Percentiles rank a stretch among this genome's conserved stretches.
phyloP scores from a whole-genome alignment of 257 asterid genomes.

The Hygrophila difformis region DNA sequence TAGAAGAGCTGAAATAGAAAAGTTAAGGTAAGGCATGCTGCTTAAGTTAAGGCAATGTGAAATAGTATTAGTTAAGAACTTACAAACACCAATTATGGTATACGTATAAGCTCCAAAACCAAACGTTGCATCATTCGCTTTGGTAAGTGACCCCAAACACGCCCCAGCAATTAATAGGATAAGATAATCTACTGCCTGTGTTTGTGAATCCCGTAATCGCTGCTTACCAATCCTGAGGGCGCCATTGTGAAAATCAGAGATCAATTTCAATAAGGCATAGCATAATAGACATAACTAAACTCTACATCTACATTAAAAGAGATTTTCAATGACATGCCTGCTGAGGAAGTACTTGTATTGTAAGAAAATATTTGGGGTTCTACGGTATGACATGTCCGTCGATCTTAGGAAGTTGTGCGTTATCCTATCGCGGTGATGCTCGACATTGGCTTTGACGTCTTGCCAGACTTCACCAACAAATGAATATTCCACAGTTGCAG shows the following conservation, averaged over 20 bases:
- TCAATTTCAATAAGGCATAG: too few species aligned
- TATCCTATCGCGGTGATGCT: conserved; percentile 56
- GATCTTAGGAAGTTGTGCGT: conserved; percentile 42
- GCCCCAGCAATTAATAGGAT: conserved; percentile 80
- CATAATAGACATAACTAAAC: too few species aligned
- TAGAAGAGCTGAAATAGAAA: conserved; percentile 56
- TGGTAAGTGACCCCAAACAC: conserved; percentile 86
- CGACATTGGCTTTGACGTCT: conserved; percentile 58
- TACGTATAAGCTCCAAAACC: conserved; percentile 79
- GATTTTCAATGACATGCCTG: conserved; percentile 15
- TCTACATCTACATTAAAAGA: too few species aligned
- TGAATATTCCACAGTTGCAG: conserved; percentile 33
- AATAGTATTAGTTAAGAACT: conserved; percentile 24
- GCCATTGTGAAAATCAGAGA: not conserved
- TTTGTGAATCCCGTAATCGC: conserved; percentile 75
- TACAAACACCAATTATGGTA: conserved; percentile 96
- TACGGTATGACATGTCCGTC: conserved; percentile 55
- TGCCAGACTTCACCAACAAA: conserved; percentile 75
- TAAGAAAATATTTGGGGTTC: conserved; percentile 37
- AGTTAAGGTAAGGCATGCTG: not conserved
- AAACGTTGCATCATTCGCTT: conserved; percentile 91
- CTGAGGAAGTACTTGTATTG: conserved; percentile 81
- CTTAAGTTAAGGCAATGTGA: not conserved
- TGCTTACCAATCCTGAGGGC: conserved; percentile 66
- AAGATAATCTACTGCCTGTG: conserved; percentile 75